A percentile compares a stretch with the other conserved stretches of the same genome.
Conservation (phyloP, 768 basidiomycete genomes). For the Macrolepiota albuminosa region DNA sequence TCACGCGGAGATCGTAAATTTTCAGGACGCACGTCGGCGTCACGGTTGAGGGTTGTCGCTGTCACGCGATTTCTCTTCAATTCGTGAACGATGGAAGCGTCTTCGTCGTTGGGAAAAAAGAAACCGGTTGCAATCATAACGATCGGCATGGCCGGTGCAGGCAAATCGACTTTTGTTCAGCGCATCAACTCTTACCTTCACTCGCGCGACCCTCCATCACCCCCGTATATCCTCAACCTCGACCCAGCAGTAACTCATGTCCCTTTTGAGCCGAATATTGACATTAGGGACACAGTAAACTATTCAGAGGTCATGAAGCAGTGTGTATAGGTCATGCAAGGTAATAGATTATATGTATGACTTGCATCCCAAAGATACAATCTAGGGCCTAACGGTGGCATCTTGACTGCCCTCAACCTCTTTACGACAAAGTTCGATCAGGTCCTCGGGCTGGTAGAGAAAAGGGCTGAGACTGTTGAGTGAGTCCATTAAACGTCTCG, state of each 20-base stretch:
- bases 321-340: constrained; percentile 48
- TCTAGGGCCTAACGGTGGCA: constrained; percentile 96
- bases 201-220: constrained; percentile 51
- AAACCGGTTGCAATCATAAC: constrained; percentile 83
- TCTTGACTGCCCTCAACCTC: constrained; percentile 92
- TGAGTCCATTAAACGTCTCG: constrained; percentile 34
- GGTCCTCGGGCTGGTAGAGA: constrained; percentile 87
- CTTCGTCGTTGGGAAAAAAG: constrained; percentile 25
- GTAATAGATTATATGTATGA: constrained; percentile 16
- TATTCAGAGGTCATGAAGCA: constrained; percentile 99
- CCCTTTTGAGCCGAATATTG: constrained; percentile 95
- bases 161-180: constrained; percentile 97
- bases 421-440: constrained; percentile 99
- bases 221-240: constrained; percentile 95
- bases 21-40: background rate
- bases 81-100: constrained; percentile 12
- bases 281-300: constrained; percentile 96
- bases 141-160: constrained; percentile 96
- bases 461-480: constrained; percentile 85
- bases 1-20: background rate
- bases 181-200: constrained; percentile 91
- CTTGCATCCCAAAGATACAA: constrained; percentile 70
- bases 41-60: background rate
- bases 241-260: constrained; percentile 92
- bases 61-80: constrained; percentile 4